Conservation (phyloP, 495 filamentous ascomycete genomes). For the Venustampulla echinocandica region DNA sequence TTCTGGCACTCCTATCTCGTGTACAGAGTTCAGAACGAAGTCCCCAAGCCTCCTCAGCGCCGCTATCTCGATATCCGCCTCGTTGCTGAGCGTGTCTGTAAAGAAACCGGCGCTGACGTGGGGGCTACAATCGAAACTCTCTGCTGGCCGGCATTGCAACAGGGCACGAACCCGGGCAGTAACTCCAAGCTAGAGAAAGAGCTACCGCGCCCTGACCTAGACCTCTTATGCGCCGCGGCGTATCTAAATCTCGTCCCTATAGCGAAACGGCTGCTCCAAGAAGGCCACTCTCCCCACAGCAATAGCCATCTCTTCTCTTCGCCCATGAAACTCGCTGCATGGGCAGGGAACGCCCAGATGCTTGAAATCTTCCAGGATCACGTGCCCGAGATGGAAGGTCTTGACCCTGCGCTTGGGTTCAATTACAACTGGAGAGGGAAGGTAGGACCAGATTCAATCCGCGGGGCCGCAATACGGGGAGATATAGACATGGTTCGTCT, state of each 20-base stretch:
- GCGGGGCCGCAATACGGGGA: slow-evolving; percentile 9
- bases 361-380: slow-evolving; percentile 14
- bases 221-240: slow-evolving; percentile 15
- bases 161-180: not conserved
- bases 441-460: not conserved
- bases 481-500: slow-evolving; percentile 16
- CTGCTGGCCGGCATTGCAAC: slow-evolving; percentile 12
- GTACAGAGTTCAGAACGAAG: slow-evolving; percentile 16
- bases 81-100: slow-evolving; percentile 10
- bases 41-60: not conserved
- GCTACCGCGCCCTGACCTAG: not conserved
- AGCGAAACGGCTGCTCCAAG: slow-evolving; percentile 11
- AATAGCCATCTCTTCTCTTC: slow-evolving; percentile 10
- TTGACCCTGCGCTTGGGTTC: not conserved
- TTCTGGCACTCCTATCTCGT: slow-evolving; percentile 19
- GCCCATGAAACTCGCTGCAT: slow-evolving; percentile 17
- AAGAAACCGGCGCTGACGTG: slow-evolving; percentile 1
- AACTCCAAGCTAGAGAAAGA: slow-evolving; percentile 2
- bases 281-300: slow-evolving; percentile 8
- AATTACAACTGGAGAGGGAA: slow-evolving; percentile 4
- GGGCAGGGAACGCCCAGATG: slow-evolving; percentile 10
- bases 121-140: slow-evolving; percentile 10
- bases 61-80: slow-evolving; percentile 9
- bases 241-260: slow-evolving; percentile 14
- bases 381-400: slow-evolving; percentile 5